phyloP scores from a whole-genome alignment of 75 land plant species.

The Picea glauca region DNA sequence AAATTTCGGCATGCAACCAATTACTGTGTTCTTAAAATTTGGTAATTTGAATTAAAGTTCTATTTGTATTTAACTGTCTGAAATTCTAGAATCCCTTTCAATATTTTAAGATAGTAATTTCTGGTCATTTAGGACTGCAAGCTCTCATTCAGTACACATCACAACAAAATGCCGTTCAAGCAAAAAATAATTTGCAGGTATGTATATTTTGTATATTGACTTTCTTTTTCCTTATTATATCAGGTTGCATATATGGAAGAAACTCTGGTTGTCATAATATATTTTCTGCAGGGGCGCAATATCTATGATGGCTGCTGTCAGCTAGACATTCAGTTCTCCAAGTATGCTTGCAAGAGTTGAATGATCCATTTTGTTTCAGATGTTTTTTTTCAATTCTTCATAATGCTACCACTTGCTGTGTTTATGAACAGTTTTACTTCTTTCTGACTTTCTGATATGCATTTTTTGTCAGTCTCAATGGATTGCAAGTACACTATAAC shows the following conservation, averaged over 20 bases:
- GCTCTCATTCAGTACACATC: constrained; percentile 82
- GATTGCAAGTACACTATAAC: constrained; percentile 95
- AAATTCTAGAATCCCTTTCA: neutral
- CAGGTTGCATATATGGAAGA: neutral
- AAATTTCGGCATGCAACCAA: no score
- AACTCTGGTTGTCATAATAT: neutral
- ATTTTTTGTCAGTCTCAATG: constrained; percentile 60
- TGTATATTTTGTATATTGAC: neutral
- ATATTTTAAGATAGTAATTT: neutral
- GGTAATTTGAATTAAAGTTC: no score
- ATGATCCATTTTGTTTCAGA: neutral
- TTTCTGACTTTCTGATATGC: no score
- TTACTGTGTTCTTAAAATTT: no score
- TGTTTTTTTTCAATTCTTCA: constrained; percentile 3
- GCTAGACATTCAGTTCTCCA: constrained; percentile 95
- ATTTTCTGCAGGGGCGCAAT: constrained; percentile 82
- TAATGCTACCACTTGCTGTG: neutral
- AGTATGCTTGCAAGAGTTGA: constrained; percentile 41
- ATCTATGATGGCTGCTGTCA: constrained; percentile 99
- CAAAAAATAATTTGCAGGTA: constrained; percentile 76
- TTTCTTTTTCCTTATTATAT: neutral
- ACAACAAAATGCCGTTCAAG: constrained; percentile 74
- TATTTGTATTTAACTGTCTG: neutral
- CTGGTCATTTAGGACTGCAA: constrained; percentile 70
- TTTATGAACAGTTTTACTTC: no score